These are phyloP conservation scores for Hygrophorus pudorinus DNA, from an alignment of 768 basidiomycete genomes.

Conservation along the genomic window DNA sequence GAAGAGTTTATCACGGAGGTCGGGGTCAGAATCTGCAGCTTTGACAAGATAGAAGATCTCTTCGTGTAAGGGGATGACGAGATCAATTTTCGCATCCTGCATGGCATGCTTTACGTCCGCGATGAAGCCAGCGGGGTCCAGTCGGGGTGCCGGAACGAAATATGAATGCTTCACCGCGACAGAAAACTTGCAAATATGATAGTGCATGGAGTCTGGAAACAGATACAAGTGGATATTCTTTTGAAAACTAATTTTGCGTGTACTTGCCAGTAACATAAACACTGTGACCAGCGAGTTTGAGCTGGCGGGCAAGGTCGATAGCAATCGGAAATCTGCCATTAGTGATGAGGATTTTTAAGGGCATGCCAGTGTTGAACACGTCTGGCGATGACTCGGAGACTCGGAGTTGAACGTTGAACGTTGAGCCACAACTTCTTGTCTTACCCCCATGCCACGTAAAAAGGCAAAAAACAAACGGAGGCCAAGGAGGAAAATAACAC, in stretches of 20 bases:
- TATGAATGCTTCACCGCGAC: slow-evolving; percentile 11
- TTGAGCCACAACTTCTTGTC: no score
- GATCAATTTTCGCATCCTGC: slow-evolving; percentile 7
- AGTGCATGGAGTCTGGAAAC: slow-evolving; percentile 13
- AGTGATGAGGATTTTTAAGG: slow-evolving; percentile 12
- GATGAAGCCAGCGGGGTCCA: slow-evolving; percentile 10
- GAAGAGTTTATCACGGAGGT: slow-evolving; percentile 9
- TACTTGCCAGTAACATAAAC: slow-evolving; percentile 12
- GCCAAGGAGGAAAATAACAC: no score
- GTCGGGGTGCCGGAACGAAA: slow-evolving; percentile 9
- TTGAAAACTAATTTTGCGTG: background rate
- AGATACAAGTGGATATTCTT: background rate
- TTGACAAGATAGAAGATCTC: slow-evolving; percentile 13
- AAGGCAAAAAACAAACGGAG: no score
- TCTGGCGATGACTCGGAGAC: no score
- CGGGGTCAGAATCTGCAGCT: slow-evolving; percentile 9
- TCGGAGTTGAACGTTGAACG: no score
- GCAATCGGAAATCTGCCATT: slow-evolving; percentile 14
- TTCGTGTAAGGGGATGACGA: slow-evolving; percentile 15
- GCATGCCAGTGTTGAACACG: no score
- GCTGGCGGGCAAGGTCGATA: slow-evolving; percentile 12
- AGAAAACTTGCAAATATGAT: slow-evolving; percentile 15
- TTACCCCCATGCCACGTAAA: no score
- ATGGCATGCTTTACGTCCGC: slow-evolving; percentile 5
- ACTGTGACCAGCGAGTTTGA: slow-evolving; percentile 10